These are phyloP conservation scores for Saccharomyces paradoxus DNA, from an alignment of 805 yeast genomes.

Conservation along the genomic window DNA sequence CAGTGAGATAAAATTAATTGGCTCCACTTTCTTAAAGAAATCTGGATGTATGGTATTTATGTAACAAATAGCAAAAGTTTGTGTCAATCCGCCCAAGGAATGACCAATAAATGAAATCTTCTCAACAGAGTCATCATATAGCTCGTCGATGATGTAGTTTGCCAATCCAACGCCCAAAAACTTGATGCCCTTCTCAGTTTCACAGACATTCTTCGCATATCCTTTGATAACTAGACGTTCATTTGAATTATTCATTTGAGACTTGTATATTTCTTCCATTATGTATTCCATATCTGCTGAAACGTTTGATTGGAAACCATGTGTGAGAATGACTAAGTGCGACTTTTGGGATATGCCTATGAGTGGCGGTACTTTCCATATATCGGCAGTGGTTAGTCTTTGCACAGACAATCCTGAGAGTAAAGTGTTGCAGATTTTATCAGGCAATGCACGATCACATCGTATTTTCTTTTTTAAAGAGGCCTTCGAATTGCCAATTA, in stretches of 20 bases:
- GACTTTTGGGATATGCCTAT: constrained; percentile 32
- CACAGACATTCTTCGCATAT: constrained; percentile 60
- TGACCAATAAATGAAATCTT: constrained; percentile 72
- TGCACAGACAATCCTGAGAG: constrained; percentile 37
- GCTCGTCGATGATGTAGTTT: constrained; percentile 47
- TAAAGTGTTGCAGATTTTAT: constrained; percentile 25
- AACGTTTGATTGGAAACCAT: constrained; percentile 71
- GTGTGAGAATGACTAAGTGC: constrained; percentile 68
- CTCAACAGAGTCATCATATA: constrained; percentile 36
- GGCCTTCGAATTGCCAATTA: constrained; percentile 38
- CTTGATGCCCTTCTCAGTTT: constrained; percentile 71
- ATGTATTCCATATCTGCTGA: constrained; percentile 68
- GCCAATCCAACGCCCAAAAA: constrained; percentile 66
- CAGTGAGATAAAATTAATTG: constrained; percentile 63
- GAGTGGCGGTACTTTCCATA: constrained; percentile 58
- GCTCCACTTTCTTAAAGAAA: constrained; percentile 52
- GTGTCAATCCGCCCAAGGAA: constrained; percentile 72
- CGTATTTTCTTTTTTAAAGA: constrained; percentile 10
- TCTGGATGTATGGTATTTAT: constrained; percentile 58
- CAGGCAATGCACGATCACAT: constrained; percentile 8
- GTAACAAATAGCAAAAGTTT: constrained; percentile 71
- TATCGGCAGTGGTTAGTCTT: constrained; percentile 50
- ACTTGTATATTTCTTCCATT: constrained; percentile 56
- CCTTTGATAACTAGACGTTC: constrained; percentile 58
- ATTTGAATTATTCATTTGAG: constrained; percentile 27